Conservation (phyloP, 225 moss, liverwort and hornwort species). For the Thuidium tamariscinum region DNA sequence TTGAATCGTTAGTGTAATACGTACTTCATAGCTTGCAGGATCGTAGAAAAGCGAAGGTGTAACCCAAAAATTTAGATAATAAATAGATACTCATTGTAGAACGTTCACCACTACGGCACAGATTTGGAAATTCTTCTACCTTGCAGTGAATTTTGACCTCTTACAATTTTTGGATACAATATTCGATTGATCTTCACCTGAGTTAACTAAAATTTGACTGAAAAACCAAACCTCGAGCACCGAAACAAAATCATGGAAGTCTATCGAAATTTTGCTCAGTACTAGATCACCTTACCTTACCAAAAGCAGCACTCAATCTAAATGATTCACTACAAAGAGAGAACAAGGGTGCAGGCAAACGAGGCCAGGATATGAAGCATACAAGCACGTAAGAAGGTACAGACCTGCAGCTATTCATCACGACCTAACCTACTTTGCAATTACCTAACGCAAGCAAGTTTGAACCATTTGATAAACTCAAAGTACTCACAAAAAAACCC, state of each 20-base stretch:
- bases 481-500: background rate
- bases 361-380: background rate
- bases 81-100: background rate
- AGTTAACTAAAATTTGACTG: background rate
- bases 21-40: background rate
- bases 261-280: background rate
- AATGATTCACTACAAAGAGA: background rate
- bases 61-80: background rate
- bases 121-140: background rate
- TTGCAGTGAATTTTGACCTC: background rate
- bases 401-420: background rate
- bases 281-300: background rate
- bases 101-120: background rate
- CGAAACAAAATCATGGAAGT: background rate
- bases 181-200: background rate
- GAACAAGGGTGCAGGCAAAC: background rate
- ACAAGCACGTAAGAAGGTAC: background rate
- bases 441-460: background rate
- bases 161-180: background rate
- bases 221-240: background rate
- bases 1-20: background rate
- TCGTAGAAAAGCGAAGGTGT: background rate
- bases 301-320: background rate
- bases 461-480: background rate
- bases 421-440: background rate